Conservation (phyloP, 371 early-diverging fungal species). For the Apophysomyces ossiformis region DNA sequence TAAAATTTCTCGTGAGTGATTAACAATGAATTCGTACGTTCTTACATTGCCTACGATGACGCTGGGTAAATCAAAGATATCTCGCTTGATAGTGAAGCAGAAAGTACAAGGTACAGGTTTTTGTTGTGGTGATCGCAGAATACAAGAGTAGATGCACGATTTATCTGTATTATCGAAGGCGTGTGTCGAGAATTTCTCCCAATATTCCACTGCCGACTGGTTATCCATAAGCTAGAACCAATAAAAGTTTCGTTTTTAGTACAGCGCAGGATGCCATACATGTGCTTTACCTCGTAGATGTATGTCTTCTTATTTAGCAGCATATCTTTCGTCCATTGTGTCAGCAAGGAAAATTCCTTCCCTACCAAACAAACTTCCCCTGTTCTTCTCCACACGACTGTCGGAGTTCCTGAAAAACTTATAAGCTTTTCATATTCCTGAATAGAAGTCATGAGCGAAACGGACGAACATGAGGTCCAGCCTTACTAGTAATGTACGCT, state of each 20-base stretch:
- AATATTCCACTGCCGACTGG: conserved; percentile 89
- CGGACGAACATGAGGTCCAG: background rate
- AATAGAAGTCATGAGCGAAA: background rate
- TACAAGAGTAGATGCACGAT: conserved; percentile 77
- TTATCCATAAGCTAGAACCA: conserved; percentile 84
- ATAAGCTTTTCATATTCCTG: conserved; percentile 62
- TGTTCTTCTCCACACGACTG: conserved; percentile 92
- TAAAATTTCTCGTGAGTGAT: background rate
- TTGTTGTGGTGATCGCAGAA: conserved; percentile 70
- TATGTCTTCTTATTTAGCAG: conserved; percentile 78
- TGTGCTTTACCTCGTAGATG: conserved; percentile 55
- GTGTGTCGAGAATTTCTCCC: conserved; percentile 89
- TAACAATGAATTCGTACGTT: background rate
- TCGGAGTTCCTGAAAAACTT: conserved; percentile 90
- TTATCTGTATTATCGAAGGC: conserved; percentile 90
- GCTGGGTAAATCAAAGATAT: conserved; percentile 91
- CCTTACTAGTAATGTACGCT: conserved; percentile 79
- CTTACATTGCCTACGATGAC: conserved; percentile 82
- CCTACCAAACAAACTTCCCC: conserved; percentile 93
- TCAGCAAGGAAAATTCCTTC: conserved; percentile 89
- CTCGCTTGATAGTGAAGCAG: conserved; percentile 92
- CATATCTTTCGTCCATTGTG: conserved; percentile 85
- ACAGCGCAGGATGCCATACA: background rate
- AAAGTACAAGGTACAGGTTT: conserved; percentile 84
- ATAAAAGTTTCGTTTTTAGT: background rate